phyloP scores from a whole-genome alignment of 305 asterid species.

The Coffea humblotiana region DNA sequence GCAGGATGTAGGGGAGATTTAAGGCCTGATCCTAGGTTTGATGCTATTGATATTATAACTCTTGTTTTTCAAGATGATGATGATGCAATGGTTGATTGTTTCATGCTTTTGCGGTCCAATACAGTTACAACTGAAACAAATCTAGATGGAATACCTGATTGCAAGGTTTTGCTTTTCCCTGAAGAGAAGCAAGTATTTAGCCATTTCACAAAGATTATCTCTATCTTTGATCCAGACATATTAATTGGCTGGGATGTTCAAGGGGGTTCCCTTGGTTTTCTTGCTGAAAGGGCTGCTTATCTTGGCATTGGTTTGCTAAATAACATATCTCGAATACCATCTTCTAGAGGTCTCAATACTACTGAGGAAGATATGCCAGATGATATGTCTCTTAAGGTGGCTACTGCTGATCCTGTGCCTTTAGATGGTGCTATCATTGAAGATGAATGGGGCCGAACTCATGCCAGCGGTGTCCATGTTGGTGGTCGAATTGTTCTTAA shows the following conservation, averaged over 20 bases:
- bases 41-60: slow-evolving; percentile 73
- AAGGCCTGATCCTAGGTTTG: slow-evolving; percentile 96
- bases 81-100: slow-evolving; percentile 41
- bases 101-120: slow-evolving; percentile 59
- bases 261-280: slow-evolving; percentile 91
- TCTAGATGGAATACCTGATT: slow-evolving; percentile 65
- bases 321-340: slow-evolving; percentile 76
- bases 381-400: slow-evolving; percentile 46
- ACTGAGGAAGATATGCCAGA: slow-evolving; percentile 41
- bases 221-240: slow-evolving; percentile 73
- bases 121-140: slow-evolving; percentile 40
- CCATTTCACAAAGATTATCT: slow-evolving; percentile 60
- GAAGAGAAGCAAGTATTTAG: slow-evolving; percentile 63
- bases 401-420: slow-evolving; percentile 41
- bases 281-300: slow-evolving; percentile 95
- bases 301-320: slow-evolving; percentile 83
- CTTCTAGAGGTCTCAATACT: slow-evolving; percentile 39
- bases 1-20: slow-evolving; percentile 93
- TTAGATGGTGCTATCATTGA: slow-evolving; percentile 65
- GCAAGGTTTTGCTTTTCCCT: slow-evolving; percentile 50
- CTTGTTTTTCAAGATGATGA: slow-evolving; percentile 85
- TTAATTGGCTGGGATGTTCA: slow-evolving; percentile 99
- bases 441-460: slow-evolving; percentile 99
- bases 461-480: slow-evolving; percentile 96
- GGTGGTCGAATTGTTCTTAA: slow-evolving; percentile 95